Evolutionary conservation across 352 stramenopile species (phyloP).

Genomic region (Peronospora belbahrii): DNA sequence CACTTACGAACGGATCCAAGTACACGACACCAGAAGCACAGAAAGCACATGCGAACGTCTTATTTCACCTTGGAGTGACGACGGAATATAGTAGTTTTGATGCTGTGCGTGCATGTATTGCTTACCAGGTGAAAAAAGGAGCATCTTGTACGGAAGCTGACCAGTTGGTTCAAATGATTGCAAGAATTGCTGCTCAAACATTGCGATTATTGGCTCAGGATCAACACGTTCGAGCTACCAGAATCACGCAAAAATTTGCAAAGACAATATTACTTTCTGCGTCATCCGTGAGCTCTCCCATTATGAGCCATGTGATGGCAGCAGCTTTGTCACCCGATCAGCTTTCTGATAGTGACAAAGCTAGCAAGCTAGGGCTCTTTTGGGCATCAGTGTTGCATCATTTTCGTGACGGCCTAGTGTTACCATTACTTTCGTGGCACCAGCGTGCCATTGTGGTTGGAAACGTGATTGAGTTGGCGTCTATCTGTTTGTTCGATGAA

Average conservation of each 20-base stretch:
- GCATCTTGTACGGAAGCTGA: conserved; percentile 15
- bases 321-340: background rate
- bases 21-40: conserved; percentile 20
- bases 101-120: conserved; percentile 27
- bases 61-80: conserved; percentile 23
- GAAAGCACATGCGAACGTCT: conserved; percentile 13
- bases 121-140: conserved; percentile 8
- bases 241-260: conserved; percentile 20
- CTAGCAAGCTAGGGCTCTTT: conserved; percentile 3
- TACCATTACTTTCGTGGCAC: conserved; percentile 19
- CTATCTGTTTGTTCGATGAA: conserved; percentile 19
- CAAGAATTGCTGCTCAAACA: conserved; percentile 14
- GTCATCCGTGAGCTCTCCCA: conserved; percentile 13
- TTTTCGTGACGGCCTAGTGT: background rate
- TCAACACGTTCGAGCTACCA: conserved; percentile 1
- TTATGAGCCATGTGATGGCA: conserved; percentile 15
- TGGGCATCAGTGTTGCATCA: conserved; percentile 9
- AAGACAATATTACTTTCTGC: conserved; percentile 23
- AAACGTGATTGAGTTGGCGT: conserved; percentile 31
- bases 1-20: conserved; percentile 27
- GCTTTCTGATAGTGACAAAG: background rate
- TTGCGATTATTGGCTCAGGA: conserved; percentile 6
- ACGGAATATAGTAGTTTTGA: conserved; percentile 26
- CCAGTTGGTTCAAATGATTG: conserved; percentile 26
- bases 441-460: conserved; percentile 27